Evolutionary conservation across 371 early-diverging fungal species (phyloP), one percentile per base, ranked within the genome.

Genomic region (Saksenaea oblongispora): DNA sequence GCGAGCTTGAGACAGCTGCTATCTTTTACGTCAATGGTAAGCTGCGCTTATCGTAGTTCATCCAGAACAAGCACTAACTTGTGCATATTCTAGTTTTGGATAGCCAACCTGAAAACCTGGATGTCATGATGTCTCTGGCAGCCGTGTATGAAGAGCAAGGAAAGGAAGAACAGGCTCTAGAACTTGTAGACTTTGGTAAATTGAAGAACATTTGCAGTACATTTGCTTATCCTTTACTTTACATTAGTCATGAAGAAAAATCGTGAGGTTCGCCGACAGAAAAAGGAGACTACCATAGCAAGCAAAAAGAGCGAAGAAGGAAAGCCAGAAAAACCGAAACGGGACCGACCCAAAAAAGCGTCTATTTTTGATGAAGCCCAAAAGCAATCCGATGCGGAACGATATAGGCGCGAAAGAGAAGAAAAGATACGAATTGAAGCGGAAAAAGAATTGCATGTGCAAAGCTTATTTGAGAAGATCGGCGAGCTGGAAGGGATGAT

Each of bases 81-180:
- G 11, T 10, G 11, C 28, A 1, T 9, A 13, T 39, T 34, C 3
- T 47, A 80, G 81, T 82, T 0, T 36, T 82, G 65, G 78, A 79
- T 17, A 78, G 78, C 26, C 76, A 78, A 51, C 89, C 93, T 0
- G 75, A 85, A 10, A 89, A 93, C 67, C 68, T 89, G 22, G 92
- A 93, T 26, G 85, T 89, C 62, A 89, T 90, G 70, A 71, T 93
- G 73, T 85, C 89, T 57, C 76, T 97, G 4, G 93, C 90, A 11
- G 84, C 91, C 37, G 83, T 95, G 0, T 94, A 94, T 63, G 92
- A 95, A 73, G 93, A 92, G 53, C 78, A 89, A 68, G 95, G 94
- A 35, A 85, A 91, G 26, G 84, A 87, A 34, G 91, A 90, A 13
- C 71, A 79, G 54, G 95, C 95, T 0, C 70, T 85, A 31, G 79